Evolutionary conservation across 768 basidiomycete genomes (phyloP).

Genomic region (Podaxis pistillaris): DNA sequence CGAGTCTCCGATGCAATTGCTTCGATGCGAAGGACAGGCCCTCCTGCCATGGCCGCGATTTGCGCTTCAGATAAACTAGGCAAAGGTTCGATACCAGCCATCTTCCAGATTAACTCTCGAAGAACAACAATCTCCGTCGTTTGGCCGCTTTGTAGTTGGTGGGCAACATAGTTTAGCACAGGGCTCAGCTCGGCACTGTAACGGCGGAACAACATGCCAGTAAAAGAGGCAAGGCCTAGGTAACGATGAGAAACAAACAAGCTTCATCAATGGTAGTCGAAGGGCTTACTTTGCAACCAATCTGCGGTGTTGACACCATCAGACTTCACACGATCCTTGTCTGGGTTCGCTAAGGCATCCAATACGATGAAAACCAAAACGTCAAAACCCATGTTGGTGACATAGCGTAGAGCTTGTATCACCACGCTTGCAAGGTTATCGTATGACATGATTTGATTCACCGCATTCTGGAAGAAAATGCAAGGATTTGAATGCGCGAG

Average conservation of each 20-base stretch:
- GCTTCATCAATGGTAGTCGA: not conserved
- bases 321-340: slow-evolving; percentile 80
- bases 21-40: slow-evolving; percentile 82
- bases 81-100: slow-evolving; percentile 92
- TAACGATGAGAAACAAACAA: slow-evolving; percentile 17
- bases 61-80: slow-evolving; percentile 88
- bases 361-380: slow-evolving; percentile 86
- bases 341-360: slow-evolving; percentile 82
- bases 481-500: slow-evolving; percentile 93
- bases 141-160: slow-evolving; percentile 82
- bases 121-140: slow-evolving; percentile 88
- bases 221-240: slow-evolving; percentile 88
- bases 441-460: slow-evolving; percentile 95
- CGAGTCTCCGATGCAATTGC: slow-evolving; percentile 79
- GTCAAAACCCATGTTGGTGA: slow-evolving; percentile 93
- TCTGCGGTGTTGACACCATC: slow-evolving; percentile 90
- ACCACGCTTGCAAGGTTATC: slow-evolving; percentile 90
- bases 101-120: slow-evolving; percentile 91
- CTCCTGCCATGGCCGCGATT: slow-evolving; percentile 88
- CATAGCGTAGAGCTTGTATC: slow-evolving; percentile 84
- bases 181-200: slow-evolving; percentile 83
- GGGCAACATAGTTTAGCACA: slow-evolving; percentile 85
- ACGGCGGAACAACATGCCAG: slow-evolving; percentile 86
- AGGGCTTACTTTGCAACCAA: slow-evolving; percentile 84
- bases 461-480: slow-evolving; percentile 84